Base-by-base conservation (phyloP, 129 eudicot species). In the Daucus carota region DNA sequence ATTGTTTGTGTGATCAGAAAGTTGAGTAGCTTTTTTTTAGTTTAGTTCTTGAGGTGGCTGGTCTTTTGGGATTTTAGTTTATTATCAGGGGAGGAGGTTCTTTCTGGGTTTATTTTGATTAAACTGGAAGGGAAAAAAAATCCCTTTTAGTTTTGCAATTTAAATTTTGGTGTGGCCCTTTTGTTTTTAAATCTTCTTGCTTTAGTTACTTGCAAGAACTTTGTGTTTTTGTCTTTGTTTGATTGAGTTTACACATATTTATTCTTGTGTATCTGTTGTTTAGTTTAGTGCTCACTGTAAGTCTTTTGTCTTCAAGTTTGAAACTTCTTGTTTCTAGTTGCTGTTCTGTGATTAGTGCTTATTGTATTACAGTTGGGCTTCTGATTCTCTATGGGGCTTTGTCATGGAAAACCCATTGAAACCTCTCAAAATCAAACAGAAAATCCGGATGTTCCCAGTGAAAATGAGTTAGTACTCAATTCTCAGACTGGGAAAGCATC, bases 401-500 rank as follows among this genome's bases (percentile, higher is more conserved):
- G 99, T 85, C 96, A 95, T 80, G 99, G 97, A 81, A 95, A 91
- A 86, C 99, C 97, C 70, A 81, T 81, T 82, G 87, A 85, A 82
- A 75, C 83, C 87, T 88, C 83, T 8, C 81, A 90, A 82, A 85
- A 74, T 71, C 87, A 82, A 32, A 78, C 81, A 29, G 92, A 87
- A 86, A 85, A 83, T 74, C 54, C 84, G 14, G 80, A 28, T 44
- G 62, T 84, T 76, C 82, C 88, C 9, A 73, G 68, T 47, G 89
- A 86, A 46, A 83, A 83, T 54, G 90, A 89, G 48, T 81, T 80
- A 44, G 46, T 81, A 71, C 72, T 80, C 54, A 90, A 81, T 84
- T 59, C 84, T 32, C 85, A 86, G 32, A 81, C 86, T 46, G 89
- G 88, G 79, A 95, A 91, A 85, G 76, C 94, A 46, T 84, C 98